Percentiles rank a stretch among this genome's conserved stretches.
These are phyloP conservation scores for Casuarina cunninghamiana DNA, from an alignment of 306 rosid genomes.

Conservation along the genomic window DNA sequence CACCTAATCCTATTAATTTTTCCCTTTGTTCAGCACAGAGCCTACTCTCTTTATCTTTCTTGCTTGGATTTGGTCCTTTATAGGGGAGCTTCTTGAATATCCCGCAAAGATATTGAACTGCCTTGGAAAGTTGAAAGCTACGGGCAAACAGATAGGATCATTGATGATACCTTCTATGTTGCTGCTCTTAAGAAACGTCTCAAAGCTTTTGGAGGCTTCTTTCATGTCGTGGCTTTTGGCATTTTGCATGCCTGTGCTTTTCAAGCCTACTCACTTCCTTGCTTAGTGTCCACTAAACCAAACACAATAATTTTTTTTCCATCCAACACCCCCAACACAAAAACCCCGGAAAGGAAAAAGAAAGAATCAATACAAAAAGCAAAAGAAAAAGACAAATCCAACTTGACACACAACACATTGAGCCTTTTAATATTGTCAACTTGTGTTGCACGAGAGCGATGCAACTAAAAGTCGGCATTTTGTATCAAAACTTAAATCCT, in stretches of 20 bases:
- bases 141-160: neutral
- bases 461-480: too few species aligned
- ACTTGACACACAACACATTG: neutral
- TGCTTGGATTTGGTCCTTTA: neutral
- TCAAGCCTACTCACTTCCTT: neutral
- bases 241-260: neutral
- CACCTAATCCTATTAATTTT: neutral
- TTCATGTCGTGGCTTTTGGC: too few species aligned
- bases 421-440: neutral
- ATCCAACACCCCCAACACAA: neutral
- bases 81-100: neutral
- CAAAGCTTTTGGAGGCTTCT: too few species aligned
- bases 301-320: neutral
- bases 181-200: neutral
- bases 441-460: neutral
- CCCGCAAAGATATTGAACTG: too few species aligned
- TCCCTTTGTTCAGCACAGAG: neutral
- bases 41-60: neutral
- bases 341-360: neutral
- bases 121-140: neutral
- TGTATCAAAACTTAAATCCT: too few species aligned
- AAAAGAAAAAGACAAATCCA: too few species aligned
- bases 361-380: too few species aligned
- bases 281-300: neutral
- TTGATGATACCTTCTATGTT: neutral